These are phyloP conservation scores for Wickerhamiella sorbophila DNA, from an alignment of 805 yeast genomes.

Conservation along the genomic window DNA sequence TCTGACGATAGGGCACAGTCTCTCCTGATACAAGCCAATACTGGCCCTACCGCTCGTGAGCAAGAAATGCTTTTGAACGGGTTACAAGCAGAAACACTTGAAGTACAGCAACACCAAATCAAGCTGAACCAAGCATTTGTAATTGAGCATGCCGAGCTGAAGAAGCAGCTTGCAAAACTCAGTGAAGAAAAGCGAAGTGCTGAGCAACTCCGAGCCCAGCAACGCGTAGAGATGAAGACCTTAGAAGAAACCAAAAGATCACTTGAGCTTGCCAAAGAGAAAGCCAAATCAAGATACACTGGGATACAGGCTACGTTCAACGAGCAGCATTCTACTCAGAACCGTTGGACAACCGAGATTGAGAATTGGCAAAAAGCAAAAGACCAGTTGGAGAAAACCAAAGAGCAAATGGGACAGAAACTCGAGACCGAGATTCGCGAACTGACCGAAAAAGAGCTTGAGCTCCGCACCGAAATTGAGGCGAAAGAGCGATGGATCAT, in stretches of 20 bases:
- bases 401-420: conserved; percentile 8
- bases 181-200: conserved; percentile 20
- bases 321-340: conserved; percentile 9
- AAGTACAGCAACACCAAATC: conserved; percentile 2
- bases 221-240: conserved; percentile 25
- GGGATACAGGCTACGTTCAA: conserved; percentile 13
- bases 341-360: conserved; percentile 15
- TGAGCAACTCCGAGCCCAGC: conserved; percentile 22
- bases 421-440: conserved; percentile 8
- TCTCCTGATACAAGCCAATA: too few relatives aligned
- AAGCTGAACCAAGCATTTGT: conserved; percentile 5
- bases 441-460: conserved; percentile 13
- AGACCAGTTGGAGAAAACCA: conserved; percentile 5
- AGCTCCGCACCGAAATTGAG: conserved; percentile 6
- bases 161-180: conserved; percentile 22
- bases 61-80: too few relatives aligned
- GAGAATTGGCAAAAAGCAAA: conserved; percentile 4
- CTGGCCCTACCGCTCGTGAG: too few relatives aligned
- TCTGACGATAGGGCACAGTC: too few relatives aligned
- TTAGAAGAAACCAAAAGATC: conserved; percentile 27
- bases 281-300: conserved; percentile 18
- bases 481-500: neutral
- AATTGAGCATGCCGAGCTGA: conserved; percentile 23
- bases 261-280: conserved; percentile 25
- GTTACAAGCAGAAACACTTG: too few relatives aligned